A percentile compares a stretch with the other conserved stretches of the same genome.
phyloP scores from a whole-genome alignment of 768 basidiomycete genomes.

The Aureoboletus auriporus region DNA sequence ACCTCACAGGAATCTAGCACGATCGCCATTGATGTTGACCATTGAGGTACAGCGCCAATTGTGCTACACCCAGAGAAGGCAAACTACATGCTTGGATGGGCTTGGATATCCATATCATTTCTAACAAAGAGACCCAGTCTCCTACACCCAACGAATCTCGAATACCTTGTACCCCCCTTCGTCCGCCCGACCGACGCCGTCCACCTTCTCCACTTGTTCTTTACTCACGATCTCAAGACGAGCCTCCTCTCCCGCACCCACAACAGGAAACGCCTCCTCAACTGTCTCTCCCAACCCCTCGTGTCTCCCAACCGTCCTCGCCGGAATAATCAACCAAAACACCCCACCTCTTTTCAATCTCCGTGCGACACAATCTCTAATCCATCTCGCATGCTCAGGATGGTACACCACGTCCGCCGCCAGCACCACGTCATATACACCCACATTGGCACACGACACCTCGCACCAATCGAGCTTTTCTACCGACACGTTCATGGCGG shows the following conservation, averaged over 20 bases:
- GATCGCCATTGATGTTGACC: no score
- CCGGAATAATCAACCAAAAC: slow-evolving; percentile 72
- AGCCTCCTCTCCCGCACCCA: neutral
- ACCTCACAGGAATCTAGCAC: no score
- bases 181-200: slow-evolving; percentile 61
- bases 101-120: no score
- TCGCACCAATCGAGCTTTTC: slow-evolving; percentile 62
- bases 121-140: no score
- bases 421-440: slow-evolving; percentile 60
- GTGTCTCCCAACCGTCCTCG: slow-evolving; percentile 62
- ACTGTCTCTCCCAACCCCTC: slow-evolving; percentile 57
- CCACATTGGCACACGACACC: slow-evolving; percentile 25
- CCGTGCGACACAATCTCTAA: slow-evolving; percentile 54
- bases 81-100: no score
- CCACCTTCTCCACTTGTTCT: slow-evolving; percentile 45
- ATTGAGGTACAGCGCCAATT: no score
- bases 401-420: slow-evolving; percentile 82
- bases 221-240: slow-evolving; percentile 45
- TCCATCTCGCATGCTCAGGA: slow-evolving; percentile 64
- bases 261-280: slow-evolving; percentile 45
- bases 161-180: slow-evolving; percentile 68
- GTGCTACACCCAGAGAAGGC: no score
- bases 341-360: slow-evolving; percentile 44
- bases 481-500: slow-evolving; percentile 40
- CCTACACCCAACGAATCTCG: slow-evolving; percentile 64